These are phyloP conservation scores for Epichloe aotearoae DNA, from an alignment of 2,329 filamentous ascomycete species.

Conservation along the genomic window DNA sequence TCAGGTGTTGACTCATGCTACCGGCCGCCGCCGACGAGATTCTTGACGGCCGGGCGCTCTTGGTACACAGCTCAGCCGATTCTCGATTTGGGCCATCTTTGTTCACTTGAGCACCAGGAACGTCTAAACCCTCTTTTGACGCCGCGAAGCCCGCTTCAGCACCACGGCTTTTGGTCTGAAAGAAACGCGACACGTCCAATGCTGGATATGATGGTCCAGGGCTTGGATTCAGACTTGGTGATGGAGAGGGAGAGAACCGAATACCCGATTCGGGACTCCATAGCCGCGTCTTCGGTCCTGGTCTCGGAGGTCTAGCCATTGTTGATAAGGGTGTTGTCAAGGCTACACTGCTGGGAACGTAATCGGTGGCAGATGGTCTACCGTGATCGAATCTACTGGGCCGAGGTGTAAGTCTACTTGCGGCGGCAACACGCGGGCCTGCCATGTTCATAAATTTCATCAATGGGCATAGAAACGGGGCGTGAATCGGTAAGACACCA, in stretches of 20 bases:
- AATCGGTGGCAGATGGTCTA: background rate
- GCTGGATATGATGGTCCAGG: slow-evolving; percentile 12
- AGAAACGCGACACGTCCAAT: slow-evolving; percentile 15
- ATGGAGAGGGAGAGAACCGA: slow-evolving; percentile 12
- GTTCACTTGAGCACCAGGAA: background rate
- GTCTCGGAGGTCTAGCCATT: slow-evolving; percentile 7
- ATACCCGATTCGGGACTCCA: slow-evolving; percentile 20
- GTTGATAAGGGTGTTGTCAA: background rate
- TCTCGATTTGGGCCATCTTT: background rate
- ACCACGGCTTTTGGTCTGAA: slow-evolving; percentile 9
- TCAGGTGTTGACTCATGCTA: background rate
- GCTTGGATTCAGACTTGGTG: slow-evolving; percentile 9
- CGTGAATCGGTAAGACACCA: slow-evolving; percentile 2
- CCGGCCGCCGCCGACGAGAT: background rate
- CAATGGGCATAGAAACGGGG: background rate
- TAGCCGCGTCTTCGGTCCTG: slow-evolving; percentile 8
- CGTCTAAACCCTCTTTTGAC: background rate
- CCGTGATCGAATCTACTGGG: background rate
- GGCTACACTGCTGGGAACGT: background rate
- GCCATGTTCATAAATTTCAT: slow-evolving; percentile 11
- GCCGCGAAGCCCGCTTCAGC: background rate
- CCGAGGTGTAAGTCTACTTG: slow-evolving; percentile 6
- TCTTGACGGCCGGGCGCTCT: background rate
- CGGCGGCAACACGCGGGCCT: slow-evolving; percentile 15
- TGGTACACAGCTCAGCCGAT: background rate